phyloP scores from a whole-genome alignment of 768 basidiomycete genomes.

The Pisolithus orientalis region DNA sequence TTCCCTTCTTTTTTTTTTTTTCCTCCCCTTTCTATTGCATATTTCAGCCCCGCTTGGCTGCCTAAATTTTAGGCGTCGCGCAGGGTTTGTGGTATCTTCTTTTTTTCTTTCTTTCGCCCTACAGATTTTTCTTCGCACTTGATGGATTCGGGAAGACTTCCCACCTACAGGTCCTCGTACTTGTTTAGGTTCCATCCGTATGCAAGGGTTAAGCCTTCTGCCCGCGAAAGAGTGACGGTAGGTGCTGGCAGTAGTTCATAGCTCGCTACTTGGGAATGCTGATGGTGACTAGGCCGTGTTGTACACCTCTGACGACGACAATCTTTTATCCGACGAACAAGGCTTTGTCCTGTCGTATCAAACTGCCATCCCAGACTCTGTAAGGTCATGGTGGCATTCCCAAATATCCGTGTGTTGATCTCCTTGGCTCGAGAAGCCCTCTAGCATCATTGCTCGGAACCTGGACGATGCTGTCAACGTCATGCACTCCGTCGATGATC shows the following conservation, averaged over 20 bases:
- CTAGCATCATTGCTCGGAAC: too few species aligned
- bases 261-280: too few species aligned
- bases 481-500: too few species aligned
- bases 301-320: not conserved
- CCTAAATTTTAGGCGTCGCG: not conserved
- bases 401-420: not conserved
- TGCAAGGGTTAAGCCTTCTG: constrained; percentile 1
- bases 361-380: not conserved
- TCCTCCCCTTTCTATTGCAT: not conserved
- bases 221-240: constrained; percentile 5
- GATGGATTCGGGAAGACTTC: constrained; percentile 1
- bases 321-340: not conserved
- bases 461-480: too few species aligned
- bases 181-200: constrained; percentile 9
- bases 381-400: not conserved
- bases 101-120: not conserved
- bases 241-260: not conserved
- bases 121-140: not conserved
- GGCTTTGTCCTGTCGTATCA: not conserved
- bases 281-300: not conserved
- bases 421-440: too few species aligned
- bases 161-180: constrained; percentile 5
- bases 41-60: not conserved
- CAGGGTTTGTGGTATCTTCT: not conserved
- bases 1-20: not conserved